Evolutionary conservation across 768 basidiomycete genomes (phyloP).

Genomic region (Rhodotorula sphaerocarpa): DNA sequence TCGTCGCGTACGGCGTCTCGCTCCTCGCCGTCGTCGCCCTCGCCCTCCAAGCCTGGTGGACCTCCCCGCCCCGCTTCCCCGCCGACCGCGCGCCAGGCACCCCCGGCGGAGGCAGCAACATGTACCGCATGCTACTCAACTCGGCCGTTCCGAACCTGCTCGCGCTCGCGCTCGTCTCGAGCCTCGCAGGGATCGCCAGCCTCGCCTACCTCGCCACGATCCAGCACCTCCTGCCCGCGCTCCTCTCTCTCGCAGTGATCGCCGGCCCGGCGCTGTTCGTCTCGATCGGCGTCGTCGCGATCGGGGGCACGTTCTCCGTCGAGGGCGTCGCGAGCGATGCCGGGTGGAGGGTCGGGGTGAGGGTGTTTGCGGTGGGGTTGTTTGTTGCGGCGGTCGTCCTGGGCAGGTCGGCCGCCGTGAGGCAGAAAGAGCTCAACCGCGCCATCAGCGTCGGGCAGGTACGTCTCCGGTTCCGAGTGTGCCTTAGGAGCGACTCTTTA

Average conservation of each 20-base stretch:
- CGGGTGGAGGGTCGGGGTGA: slow-evolving; percentile 49
- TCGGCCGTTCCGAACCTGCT: slow-evolving; percentile 20
- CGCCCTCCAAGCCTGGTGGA: slow-evolving; percentile 9
- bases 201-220: slow-evolving; percentile 23
- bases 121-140: neutral
- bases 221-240: slow-evolving; percentile 12
- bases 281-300: slow-evolving; percentile 18
- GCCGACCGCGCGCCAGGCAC: no score
- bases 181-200: slow-evolving; percentile 18
- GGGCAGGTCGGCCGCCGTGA: slow-evolving; percentile 50
- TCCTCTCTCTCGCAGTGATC: slow-evolving; percentile 19
- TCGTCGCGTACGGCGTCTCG: slow-evolving; percentile 22
- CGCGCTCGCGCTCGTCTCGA: slow-evolving; percentile 19
- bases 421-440: slow-evolving; percentile 57
- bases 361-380: slow-evolving; percentile 69
- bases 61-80: neutral
- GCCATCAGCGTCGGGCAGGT: slow-evolving; percentile 46
- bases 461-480: no score
- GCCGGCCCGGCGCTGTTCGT: slow-evolving; percentile 17
- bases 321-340: slow-evolving; percentile 6
- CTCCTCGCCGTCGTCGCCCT: neutral
- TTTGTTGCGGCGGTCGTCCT: slow-evolving; percentile 62
- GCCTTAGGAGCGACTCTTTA: no score
- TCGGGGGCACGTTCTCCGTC: slow-evolving; percentile 8
- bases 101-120: no score